phyloP scores from a whole-genome alignment of 2,329 filamentous ascomycete species.

The Hymenoscyphus repandus region DNA sequence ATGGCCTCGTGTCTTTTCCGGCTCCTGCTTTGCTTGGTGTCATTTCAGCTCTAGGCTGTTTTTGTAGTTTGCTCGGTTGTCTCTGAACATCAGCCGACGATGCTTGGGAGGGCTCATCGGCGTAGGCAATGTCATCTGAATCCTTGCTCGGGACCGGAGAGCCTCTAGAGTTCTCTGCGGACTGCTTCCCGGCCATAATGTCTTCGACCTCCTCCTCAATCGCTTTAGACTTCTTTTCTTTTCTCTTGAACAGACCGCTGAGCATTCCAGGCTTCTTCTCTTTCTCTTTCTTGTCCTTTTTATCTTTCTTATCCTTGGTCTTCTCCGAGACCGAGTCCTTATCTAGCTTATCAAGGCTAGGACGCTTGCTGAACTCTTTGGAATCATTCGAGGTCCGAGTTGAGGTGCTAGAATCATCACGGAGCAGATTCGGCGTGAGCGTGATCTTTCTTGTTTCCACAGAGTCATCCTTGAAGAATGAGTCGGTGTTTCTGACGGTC shows the following conservation, averaged over 20 bases:
- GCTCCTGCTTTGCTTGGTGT: constrained; percentile 24
- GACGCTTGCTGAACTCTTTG: constrained; percentile 49
- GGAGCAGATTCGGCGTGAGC: constrained; percentile 83
- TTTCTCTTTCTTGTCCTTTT: constrained; percentile 55
- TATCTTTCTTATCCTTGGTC: constrained; percentile 61
- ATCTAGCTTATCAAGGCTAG: constrained; percentile 72
- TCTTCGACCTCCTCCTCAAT: constrained; percentile 49
- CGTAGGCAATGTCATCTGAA: constrained; percentile 24
- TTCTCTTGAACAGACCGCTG: constrained; percentile 49
- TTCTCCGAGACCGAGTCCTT: constrained; percentile 62
- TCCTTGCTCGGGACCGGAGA: constrained; percentile 31
- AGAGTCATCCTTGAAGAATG: constrained; percentile 94
- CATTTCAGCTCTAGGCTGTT: constrained; percentile 40
- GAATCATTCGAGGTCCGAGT: constrained; percentile 38
- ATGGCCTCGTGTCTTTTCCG: constrained; percentile 18
- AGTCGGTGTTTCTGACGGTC: constrained; percentile 85
- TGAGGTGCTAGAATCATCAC: constrained; percentile 61
- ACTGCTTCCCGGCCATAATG: constrained; percentile 27
- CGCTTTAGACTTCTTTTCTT: constrained; percentile 42
- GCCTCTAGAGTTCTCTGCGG: constrained; percentile 38
- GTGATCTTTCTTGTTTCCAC: constrained; percentile 97
- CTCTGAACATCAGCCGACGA: constrained; percentile 40
- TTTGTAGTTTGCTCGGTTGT: constrained; percentile 64
- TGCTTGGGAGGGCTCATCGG: constrained; percentile 24
- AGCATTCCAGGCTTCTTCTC: constrained; percentile 55